A percentile compares a stretch with the other conserved stretches of the same genome.
These are phyloP conservation scores for Gautieria morchelliformis DNA, from an alignment of 768 basidiomycete species.

Conservation along the genomic window DNA sequence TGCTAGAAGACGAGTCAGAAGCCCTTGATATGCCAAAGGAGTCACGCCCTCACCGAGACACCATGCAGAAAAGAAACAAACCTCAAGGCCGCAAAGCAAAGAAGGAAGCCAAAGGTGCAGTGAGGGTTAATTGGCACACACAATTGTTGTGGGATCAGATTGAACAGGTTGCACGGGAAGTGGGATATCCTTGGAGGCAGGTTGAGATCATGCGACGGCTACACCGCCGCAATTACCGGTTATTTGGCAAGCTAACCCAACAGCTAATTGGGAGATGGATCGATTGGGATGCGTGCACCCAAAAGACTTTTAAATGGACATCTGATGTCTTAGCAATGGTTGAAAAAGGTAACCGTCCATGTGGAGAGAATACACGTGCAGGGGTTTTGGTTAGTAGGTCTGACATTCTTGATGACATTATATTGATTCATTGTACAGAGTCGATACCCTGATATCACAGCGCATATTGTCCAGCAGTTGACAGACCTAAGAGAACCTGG, in stretches of 20 bases:
- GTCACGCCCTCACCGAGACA: not conserved
- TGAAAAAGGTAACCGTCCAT: not conserved
- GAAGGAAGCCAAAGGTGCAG: not conserved
- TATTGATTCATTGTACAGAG: not conserved
- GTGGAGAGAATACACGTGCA: not conserved
- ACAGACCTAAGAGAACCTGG: conserved; percentile 14
- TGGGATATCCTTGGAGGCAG: not conserved
- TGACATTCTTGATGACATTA: not conserved
- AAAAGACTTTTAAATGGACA: not conserved
- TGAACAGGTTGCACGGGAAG: not conserved
- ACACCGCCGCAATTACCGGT: not conserved
- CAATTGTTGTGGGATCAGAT: not conserved
- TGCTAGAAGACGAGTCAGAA: not conserved
- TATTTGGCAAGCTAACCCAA: not conserved
- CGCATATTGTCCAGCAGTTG: conserved; percentile 13
- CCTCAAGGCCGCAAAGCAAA: not conserved
- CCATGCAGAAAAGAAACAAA: not conserved
- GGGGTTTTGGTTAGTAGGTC: not conserved
- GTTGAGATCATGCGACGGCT: not conserved
- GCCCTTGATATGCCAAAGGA: not conserved
- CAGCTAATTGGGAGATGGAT: not conserved
- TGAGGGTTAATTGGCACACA: not conserved
- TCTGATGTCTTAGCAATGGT: not conserved
- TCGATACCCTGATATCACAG: not conserved
- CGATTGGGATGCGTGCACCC: not conserved